Evolutionary conservation across 768 basidiomycete species (phyloP).

Genomic region (Podaxis mareebaensis): DNA sequence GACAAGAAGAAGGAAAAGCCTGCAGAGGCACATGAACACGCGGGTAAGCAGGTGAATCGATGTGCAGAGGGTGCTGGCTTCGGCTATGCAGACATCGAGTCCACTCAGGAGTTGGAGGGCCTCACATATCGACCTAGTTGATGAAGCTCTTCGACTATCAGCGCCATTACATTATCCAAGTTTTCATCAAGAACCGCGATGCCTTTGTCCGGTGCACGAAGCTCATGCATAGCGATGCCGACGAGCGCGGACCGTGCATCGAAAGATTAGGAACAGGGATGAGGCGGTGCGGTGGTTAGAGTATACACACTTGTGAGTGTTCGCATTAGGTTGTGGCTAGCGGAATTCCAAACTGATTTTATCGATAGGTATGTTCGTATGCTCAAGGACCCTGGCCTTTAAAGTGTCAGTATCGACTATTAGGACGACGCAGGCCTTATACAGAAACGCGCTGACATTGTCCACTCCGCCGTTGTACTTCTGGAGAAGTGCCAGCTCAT

Average conservation of each 20-base stretch:
- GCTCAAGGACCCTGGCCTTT: conserved; percentile 86
- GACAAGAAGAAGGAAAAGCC: conserved; percentile 95
- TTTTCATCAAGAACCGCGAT: conserved; percentile 93
- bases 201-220: conserved; percentile 98
- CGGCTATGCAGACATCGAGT: conserved; percentile 83
- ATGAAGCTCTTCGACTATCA: conserved; percentile 97
- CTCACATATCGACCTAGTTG: conserved; percentile 85
- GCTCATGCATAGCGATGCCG: conserved; percentile 83
- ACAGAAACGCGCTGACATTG: conserved; percentile 93
- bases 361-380: conserved; percentile 84
- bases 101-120: conserved; percentile 92
- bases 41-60: conserved; percentile 62
- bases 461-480: no score
- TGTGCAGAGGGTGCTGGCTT: conserved; percentile 62
- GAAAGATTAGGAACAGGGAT: no score
- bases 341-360: conserved; percentile 10
- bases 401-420: conserved; percentile 88
- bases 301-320: no score
- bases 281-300: no score
- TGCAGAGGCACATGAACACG: conserved; percentile 53
- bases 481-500: no score
- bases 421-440: conserved; percentile 65
- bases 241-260: conserved; percentile 66
- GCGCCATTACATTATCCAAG: conserved; percentile 86
- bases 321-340: neutral